These are phyloP conservation scores for Wallacemonas rigidus DNA, from an alignment of 208 protist genomes.

Conservation along the genomic window DNA sequence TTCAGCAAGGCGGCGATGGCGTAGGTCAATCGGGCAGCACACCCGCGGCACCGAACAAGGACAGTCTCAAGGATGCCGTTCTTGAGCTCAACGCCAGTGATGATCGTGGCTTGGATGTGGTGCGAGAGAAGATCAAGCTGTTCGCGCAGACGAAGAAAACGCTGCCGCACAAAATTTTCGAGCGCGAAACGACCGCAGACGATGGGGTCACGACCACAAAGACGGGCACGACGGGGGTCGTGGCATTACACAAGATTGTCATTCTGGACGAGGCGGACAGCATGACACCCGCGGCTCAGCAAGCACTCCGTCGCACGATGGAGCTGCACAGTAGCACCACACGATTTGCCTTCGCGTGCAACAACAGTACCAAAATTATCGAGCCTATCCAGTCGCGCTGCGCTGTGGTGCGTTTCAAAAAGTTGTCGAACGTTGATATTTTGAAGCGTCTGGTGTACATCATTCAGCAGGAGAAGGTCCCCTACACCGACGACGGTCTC, in stretches of 20 bases:
- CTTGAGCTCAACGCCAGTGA: constrained; percentile 99
- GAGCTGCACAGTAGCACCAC: constrained; percentile 97
- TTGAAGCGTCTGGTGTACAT: constrained; percentile 93
- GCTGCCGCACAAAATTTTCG: constrained; percentile 67
- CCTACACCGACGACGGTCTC: constrained; percentile 94
- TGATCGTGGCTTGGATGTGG: constrained; percentile 98
- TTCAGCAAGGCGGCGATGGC: constrained; percentile 25
- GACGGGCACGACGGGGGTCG: constrained; percentile 16
- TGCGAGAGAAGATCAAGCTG: constrained; percentile 98
- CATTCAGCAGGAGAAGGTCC: constrained; percentile 90
- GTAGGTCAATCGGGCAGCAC: constrained; percentile 17
- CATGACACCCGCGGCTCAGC: constrained; percentile 98
- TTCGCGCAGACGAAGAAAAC: constrained; percentile 97
- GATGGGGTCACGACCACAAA: constrained; percentile 7
- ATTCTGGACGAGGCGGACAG: constrained; percentile 99
- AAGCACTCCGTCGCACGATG: constrained; percentile 98
- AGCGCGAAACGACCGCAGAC: constrained; percentile 16
- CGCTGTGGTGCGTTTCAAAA: constrained; percentile 86
- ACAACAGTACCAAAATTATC: constrained; percentile 99
- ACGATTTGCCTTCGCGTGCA: constrained; percentile 99
- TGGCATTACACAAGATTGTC: constrained; percentile 98
- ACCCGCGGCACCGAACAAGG: constrained; percentile 8
- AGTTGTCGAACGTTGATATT: constrained; percentile 91
- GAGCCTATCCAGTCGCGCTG: constrained; percentile 98
- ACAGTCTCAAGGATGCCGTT: constrained; percentile 94